Conservation (phyloP, 306 rosid species). For the Cucumis hystrix region DNA sequence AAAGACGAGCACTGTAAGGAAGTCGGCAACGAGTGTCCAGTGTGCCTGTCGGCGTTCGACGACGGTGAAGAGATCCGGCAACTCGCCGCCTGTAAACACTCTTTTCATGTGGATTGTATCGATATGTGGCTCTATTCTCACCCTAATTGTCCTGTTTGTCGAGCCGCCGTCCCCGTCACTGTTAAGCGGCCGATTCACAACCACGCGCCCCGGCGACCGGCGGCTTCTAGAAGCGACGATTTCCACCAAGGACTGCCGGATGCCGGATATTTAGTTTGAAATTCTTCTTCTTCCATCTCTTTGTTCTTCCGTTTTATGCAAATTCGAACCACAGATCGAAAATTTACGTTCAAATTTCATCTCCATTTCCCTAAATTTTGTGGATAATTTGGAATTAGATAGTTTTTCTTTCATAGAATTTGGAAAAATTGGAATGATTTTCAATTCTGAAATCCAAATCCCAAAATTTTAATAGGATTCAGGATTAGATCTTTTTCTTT, state of each 20-base stretch:
- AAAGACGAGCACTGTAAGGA: constrained; percentile 35
- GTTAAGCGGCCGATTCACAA: constrained; percentile 8
- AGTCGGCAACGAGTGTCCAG: constrained; percentile 56
- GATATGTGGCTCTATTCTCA: constrained; percentile 51
- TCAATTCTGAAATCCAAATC: not conserved
- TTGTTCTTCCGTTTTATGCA: not conserved
- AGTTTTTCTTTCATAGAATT: not conserved
- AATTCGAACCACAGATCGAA: not conserved
- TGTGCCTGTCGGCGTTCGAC: constrained; percentile 49
- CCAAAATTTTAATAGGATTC: not conserved
- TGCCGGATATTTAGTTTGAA: constrained; percentile 7
- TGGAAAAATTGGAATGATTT: not conserved
- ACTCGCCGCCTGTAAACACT: constrained; percentile 53
- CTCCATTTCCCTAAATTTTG: not conserved
- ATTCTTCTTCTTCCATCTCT: not conserved
- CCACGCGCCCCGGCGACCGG: not conserved
- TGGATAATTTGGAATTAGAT: not conserved
- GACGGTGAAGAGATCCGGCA: constrained; percentile 57
- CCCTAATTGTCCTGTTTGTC: constrained; percentile 68
- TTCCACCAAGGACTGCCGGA: constrained; percentile 11
- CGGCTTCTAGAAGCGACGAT: not conserved
- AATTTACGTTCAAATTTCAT: not conserved
- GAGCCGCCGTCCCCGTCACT: constrained; percentile 30
- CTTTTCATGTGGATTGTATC: constrained; percentile 53
- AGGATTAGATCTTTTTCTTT: not conserved